Conservation (phyloP, 768 basidiomycete genomes). For the Rhizopogon sp. region DNA sequence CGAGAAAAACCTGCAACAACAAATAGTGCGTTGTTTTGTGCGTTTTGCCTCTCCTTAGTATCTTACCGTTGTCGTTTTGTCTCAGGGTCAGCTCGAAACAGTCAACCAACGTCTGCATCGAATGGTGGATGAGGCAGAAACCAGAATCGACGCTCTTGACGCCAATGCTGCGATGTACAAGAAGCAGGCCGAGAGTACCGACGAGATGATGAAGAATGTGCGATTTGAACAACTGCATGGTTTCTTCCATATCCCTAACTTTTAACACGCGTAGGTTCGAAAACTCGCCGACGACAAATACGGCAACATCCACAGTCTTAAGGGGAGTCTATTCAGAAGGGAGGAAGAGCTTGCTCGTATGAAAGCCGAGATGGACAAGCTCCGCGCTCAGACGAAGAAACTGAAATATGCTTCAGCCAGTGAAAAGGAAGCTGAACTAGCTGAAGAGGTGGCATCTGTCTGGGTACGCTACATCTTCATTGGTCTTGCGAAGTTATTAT, state of each 20-base stretch:
- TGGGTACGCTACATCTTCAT: constrained; percentile 39
- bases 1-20: constrained; percentile 53
- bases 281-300: constrained; percentile 27
- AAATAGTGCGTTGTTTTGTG: constrained; percentile 46
- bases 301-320: constrained; percentile 18
- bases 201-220: constrained; percentile 35
- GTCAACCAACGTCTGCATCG: constrained; percentile 33
- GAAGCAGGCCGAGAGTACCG: constrained; percentile 35
- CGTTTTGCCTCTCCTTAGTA: neutral
- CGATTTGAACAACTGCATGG: neutral
- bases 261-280: constrained; percentile 20
- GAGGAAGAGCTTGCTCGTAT: constrained; percentile 46
- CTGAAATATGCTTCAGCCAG: constrained; percentile 25
- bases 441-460: constrained; percentile 50
- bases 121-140: constrained; percentile 21
- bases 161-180: constrained; percentile 29
- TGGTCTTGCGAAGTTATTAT: neutral
- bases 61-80: neutral
- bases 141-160: constrained; percentile 25
- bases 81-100: constrained; percentile 39
- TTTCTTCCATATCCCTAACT: neutral
- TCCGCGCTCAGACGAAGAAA: constrained; percentile 41
- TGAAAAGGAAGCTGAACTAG: constrained; percentile 30
- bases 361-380: constrained; percentile 50
- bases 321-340: constrained; percentile 13